Percentiles rank a stretch among this genome's conserved stretches.
Evolutionary conservation across 345 rosid species (phyloP).

Genomic region (Raphanus raphanistrum): DNA sequence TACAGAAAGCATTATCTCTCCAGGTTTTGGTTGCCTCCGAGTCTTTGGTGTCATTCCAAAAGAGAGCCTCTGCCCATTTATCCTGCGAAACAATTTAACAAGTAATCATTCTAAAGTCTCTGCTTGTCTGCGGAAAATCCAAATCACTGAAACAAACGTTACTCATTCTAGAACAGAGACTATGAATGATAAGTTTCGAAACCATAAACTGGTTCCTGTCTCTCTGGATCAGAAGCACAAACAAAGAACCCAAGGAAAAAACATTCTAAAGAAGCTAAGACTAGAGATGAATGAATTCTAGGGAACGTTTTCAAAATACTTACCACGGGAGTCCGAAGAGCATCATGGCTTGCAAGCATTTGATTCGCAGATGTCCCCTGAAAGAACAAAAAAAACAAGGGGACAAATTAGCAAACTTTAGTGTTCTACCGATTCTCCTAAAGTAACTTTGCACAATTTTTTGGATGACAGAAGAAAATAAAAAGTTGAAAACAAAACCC

Average conservation of each 20-base stretch:
- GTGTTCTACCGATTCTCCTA: not conserved
- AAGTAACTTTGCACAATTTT: not conserved
- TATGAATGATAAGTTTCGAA: not conserved
- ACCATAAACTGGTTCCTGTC: not conserved
- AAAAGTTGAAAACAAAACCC: too few relatives aligned
- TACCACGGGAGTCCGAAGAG: slow-evolving; percentile 81
- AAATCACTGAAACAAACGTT: slow-evolving; percentile 6
- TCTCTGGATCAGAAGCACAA: not conserved
- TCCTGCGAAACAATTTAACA: slow-evolving; percentile 42
- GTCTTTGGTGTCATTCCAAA: slow-evolving; percentile 94
- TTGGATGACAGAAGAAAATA: too few relatives aligned
- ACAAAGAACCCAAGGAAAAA: not conserved
- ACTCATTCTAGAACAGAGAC: slow-evolving; percentile 12
- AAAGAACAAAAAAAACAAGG: slow-evolving; percentile 1
- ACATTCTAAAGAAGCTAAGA: not conserved
- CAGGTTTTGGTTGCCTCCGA: slow-evolving; percentile 74
- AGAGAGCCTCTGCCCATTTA: slow-evolving; percentile 71
- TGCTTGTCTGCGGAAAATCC: not conserved
- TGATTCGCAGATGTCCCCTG: slow-evolving; percentile 52
- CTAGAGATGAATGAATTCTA: not conserved
- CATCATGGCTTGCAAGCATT: slow-evolving; percentile 8
- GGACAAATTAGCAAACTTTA: not conserved
- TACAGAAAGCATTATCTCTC: slow-evolving; percentile 86
- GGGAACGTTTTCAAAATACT: not conserved
- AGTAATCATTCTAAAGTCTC: slow-evolving; percentile 7